Conservation (phyloP, 306 rosid genomes). For the Fagus crenata region DNA sequence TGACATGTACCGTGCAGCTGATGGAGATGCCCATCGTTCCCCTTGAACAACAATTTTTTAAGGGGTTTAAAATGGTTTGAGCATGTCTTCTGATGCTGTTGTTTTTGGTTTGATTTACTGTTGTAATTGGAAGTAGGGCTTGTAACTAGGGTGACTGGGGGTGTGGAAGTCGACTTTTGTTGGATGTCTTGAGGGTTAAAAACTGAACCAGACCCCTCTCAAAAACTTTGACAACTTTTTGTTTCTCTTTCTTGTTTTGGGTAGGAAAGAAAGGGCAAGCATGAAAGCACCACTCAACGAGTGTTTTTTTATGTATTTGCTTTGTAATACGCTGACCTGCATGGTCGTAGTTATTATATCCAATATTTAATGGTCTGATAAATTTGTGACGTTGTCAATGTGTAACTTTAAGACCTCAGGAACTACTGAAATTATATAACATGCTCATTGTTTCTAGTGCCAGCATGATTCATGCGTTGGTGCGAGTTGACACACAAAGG, state of each 20-base stretch:
- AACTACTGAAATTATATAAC: not conserved
- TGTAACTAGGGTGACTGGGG: slow-evolving; percentile 34
- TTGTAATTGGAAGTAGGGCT: slow-evolving; percentile 32
- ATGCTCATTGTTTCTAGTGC: not conserved
- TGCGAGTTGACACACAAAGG: not conserved
- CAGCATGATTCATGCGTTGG: not conserved
- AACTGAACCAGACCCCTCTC: slow-evolving; percentile 15
- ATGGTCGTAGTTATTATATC: slow-evolving; percentile 2
- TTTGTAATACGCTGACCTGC: slow-evolving; percentile 28
- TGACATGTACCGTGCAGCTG: slow-evolving; percentile 17
- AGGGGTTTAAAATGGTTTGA: slow-evolving; percentile 4
- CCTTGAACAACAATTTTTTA: not conserved
- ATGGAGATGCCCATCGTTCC: slow-evolving; percentile 13
- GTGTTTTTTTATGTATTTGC: slow-evolving; percentile 12
- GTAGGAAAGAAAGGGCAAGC: slow-evolving; percentile 21
- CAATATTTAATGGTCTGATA: not conserved
- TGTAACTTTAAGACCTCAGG: not conserved
- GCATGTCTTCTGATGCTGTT: not conserved
- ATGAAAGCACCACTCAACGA: slow-evolving; percentile 14
- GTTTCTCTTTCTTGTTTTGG: not conserved
- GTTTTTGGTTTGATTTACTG: slow-evolving; percentile 24
- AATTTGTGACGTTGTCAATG: not conserved
- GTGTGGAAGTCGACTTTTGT: slow-evolving; percentile 28
- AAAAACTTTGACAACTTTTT: not conserved
- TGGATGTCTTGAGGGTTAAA: slow-evolving; percentile 31